Base-by-base conservation (phyloP, 352 stramenopile species). In the Phytophthora sojae region DNA sequence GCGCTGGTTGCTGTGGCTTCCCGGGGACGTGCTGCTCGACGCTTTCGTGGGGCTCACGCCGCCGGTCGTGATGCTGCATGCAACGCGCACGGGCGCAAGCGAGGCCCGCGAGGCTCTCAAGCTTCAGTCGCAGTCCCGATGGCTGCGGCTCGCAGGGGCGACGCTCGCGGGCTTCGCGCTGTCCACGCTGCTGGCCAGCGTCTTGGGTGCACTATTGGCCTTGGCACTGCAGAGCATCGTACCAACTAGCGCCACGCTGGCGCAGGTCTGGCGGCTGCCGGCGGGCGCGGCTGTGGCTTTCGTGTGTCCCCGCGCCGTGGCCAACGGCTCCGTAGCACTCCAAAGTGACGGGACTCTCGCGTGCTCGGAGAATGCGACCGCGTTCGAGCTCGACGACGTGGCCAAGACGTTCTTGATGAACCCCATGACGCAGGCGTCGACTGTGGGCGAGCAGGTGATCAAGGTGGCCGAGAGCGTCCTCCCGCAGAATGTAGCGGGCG, bases 331-430 rank as follows among this genome's bases (percentile, higher is more conserved):
- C 19, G 45, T 92, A 6, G 63, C 77, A 14, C 26, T 92, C 11
- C 61, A 78, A 57, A 62, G 44, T 29, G 69, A 86, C 59, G 84
- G 84, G 0, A 57, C 66, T 25, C 69, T 88, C 23, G 29, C 53
- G 42, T 85, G 67, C 73, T 55, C 61, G 23, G 35, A 67, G 15
- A 90, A 90, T 61, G 61, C 68, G 7, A 88, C 85, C 17, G 62
- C 44, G 14, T 89, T 92, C 56, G 45, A 82, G 14, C 21, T 92
- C 7, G 71, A 92, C 47, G 81, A 90, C 52, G 42, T 90, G 69
- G 69, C 80, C 55, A 62, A 61, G n/a, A 71, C 72, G 3, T 69
- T 81, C 32, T 47, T 66, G 53, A 49, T 74, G 52, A 37, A 44
- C 4, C 67, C 66, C n/a, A 68, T 59, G 57, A 67, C 37, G n/a